These are phyloP conservation scores for Amorphotheca resinae DNA, from an alignment of 495 filamentous ascomycete genomes.

Conservation along the genomic window DNA sequence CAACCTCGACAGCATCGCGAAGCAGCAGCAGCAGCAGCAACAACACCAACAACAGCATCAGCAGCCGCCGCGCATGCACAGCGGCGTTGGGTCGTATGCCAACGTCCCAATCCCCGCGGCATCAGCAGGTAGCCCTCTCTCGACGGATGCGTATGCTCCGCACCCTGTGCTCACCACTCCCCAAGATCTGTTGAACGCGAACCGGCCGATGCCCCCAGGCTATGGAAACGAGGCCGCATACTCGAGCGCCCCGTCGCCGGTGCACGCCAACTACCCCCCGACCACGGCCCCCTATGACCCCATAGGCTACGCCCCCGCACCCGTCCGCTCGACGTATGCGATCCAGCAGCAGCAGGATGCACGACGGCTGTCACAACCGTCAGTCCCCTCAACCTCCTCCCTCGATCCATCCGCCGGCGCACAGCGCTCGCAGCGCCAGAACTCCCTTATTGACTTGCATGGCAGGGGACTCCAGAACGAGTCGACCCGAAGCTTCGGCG, in stretches of 20 bases:
- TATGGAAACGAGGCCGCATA: slow-evolving; percentile 33
- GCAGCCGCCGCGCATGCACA: slow-evolving; percentile 38
- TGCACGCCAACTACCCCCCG: slow-evolving; percentile 55
- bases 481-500: slow-evolving; percentile 54
- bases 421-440: slow-evolving; percentile 35
- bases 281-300: slow-evolving; percentile 54
- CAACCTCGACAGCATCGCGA: slow-evolving; percentile 36
- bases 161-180: slow-evolving; percentile 62
- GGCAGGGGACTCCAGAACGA: slow-evolving; percentile 46
- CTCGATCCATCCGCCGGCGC: slow-evolving; percentile 27
- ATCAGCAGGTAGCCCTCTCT: slow-evolving; percentile 60
- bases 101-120: slow-evolving; percentile 55
- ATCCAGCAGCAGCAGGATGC: slow-evolving; percentile 43
- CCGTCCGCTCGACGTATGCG: slow-evolving; percentile 46
- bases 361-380: slow-evolving; percentile 83
- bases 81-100: slow-evolving; percentile 51
- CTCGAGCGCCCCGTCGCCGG: slow-evolving; percentile 44
- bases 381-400: slow-evolving; percentile 49
- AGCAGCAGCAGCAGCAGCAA: slow-evolving; percentile 30
- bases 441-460: slow-evolving; percentile 48
- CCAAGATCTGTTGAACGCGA: slow-evolving; percentile 56
- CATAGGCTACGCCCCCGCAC: slow-evolving; percentile 49
- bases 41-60: not conserved
- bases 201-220: slow-evolving; percentile 34
- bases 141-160: slow-evolving; percentile 48